Conservation (phyloP, 2,329 filamentous ascomycete genomes). For the Colletotrichum brevisporum region DNA sequence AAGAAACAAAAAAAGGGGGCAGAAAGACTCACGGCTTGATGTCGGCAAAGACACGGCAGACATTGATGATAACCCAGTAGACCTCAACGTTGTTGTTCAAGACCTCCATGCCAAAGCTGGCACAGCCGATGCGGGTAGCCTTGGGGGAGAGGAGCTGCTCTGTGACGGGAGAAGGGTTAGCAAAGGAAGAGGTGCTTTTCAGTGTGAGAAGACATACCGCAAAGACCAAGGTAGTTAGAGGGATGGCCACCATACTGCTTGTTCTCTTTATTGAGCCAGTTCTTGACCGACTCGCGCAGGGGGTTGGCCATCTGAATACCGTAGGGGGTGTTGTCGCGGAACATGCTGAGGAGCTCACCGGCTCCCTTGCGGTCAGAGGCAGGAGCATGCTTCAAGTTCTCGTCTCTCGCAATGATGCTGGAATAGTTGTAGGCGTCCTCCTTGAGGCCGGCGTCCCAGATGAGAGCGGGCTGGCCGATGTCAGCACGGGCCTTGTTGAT, state of each 20-base stretch:
- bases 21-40: slow-evolving; percentile 5
- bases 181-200: neutral
- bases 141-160: slow-evolving; percentile 21
- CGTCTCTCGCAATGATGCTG: neutral
- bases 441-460: slow-evolving; percentile 8
- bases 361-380: slow-evolving; percentile 17
- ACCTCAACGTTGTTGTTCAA: neutral
- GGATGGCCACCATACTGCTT: too few relatives aligned
- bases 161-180: neutral
- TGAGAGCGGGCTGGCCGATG: neutral
- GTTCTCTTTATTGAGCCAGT: slow-evolving; percentile 10
- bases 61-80: slow-evolving; percentile 4
- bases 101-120: neutral
- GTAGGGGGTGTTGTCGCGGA: neutral
- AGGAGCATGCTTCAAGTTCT: slow-evolving; percentile 10
- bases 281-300: neutral
- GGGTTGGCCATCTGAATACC: neutral
- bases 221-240: neutral
- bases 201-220: neutral
- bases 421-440: slow-evolving; percentile 10
- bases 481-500: slow-evolving; percentile 4
- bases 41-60: slow-evolving; percentile 24
- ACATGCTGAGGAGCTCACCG: slow-evolving; percentile 16
- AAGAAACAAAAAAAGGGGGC: neutral
- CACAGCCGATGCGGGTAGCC: slow-evolving; percentile 21